Percentiles rank a stretch among this genome's conserved stretches.
phyloP scores from a whole-genome alignment of 768 basidiomycete genomes.

The Podaxis rugospora region DNA sequence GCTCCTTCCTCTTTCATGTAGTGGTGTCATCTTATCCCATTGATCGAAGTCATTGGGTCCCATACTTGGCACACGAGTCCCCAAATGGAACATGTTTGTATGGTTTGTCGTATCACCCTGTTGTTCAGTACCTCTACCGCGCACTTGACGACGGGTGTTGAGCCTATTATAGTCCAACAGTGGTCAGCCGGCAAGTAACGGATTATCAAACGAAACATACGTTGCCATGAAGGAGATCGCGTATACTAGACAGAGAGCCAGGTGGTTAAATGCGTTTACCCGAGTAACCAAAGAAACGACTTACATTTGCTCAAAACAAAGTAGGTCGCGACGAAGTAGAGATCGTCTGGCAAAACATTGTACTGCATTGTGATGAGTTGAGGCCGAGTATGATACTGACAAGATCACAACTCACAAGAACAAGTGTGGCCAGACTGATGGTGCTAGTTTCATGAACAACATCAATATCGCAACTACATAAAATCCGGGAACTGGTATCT shows the following conservation, averaged over 20 bases:
- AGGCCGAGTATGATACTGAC: not conserved
- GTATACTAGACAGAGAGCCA: slow-evolving; percentile 38
- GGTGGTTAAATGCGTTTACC: not conserved
- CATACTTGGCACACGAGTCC: slow-evolving; percentile 40
- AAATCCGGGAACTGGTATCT: not conserved
- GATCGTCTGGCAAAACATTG: slow-evolving; percentile 46
- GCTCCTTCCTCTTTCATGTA: slow-evolving; percentile 7
- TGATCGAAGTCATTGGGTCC: slow-evolving; percentile 28
- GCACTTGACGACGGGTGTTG: slow-evolving; percentile 53
- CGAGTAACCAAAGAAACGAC: slow-evolving; percentile 17
- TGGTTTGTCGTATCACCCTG: slow-evolving; percentile 35
- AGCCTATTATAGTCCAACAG: slow-evolving; percentile 31
- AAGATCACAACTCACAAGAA: slow-evolving; percentile 39
- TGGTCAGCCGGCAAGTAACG: not conserved
- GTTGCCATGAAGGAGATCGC: slow-evolving; percentile 62
- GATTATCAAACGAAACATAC: slow-evolving; percentile 28
- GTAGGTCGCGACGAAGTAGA: slow-evolving; percentile 58
- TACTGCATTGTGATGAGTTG: slow-evolving; percentile 36
- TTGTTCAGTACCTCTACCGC: slow-evolving; percentile 52
- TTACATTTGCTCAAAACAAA: slow-evolving; percentile 64
- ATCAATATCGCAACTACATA: not conserved
- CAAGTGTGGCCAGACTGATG: slow-evolving; percentile 45
- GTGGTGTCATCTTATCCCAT: slow-evolving; percentile 28
- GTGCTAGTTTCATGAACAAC: slow-evolving; percentile 23
- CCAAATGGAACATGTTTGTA: slow-evolving; percentile 48